Conservation (phyloP, 345 rosid species). For the Excoecaria agallocha region DNA sequence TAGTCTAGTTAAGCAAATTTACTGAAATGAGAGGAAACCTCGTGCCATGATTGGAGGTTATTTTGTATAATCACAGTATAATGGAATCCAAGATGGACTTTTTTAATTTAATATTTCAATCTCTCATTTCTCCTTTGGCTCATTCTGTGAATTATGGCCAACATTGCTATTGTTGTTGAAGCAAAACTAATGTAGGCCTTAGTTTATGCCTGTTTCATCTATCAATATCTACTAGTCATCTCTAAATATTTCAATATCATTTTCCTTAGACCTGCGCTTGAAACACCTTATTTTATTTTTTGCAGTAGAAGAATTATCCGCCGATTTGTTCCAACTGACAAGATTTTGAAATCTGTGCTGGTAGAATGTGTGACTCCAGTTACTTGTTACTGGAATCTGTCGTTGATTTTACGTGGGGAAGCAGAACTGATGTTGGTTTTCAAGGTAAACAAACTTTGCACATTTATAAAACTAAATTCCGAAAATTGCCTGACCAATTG, state of each 20-base stretch:
- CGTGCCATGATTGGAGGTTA: neutral
- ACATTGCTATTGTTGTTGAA: neutral
- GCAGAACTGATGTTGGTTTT: conserved; percentile 62
- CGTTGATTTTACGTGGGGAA: conserved; percentile 59
- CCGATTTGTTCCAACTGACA: conserved; percentile 65
- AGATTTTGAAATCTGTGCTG: conserved; percentile 77
- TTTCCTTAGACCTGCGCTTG: neutral
- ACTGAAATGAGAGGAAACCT: neutral
- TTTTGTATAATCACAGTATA: neutral
- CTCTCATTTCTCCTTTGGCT: neutral
- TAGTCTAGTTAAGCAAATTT: neutral
- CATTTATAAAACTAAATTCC: neutral
- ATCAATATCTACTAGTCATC: neutral
- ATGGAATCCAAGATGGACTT: neutral
- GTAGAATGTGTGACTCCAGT: conserved; percentile 72
- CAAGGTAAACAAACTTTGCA: conserved; percentile 42
- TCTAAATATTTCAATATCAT: neutral
- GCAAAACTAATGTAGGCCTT: neutral
- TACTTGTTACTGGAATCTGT: conserved; percentile 86
- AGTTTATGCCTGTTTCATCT: neutral
- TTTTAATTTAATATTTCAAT: neutral
- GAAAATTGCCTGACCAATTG: neutral
- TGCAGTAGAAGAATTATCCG: conserved; percentile 59
- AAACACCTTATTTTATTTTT: conserved; percentile 1
- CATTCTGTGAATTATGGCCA: neutral